A percentile compares a stretch with the other conserved stretches of the same genome.
These are phyloP conservation scores for Nothophaeocryptopus gaeumannii DNA, from an alignment of 2,329 filamentous ascomycete genomes.

Conservation along the genomic window DNA sequence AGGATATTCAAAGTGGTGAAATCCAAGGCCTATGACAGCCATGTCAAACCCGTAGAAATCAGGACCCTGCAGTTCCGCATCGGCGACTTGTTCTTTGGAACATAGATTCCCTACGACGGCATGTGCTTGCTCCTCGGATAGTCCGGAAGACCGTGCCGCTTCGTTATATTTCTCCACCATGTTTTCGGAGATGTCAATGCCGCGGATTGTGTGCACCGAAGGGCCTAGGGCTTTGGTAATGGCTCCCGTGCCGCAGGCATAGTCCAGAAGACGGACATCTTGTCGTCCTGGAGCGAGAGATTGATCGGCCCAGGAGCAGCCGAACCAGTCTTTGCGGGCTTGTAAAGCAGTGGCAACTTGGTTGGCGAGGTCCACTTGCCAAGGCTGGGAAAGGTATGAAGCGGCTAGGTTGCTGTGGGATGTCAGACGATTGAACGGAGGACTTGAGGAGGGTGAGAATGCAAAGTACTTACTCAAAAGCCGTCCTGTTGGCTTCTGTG, in stretches of 20 bases:
- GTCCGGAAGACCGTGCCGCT: slow-evolving; percentile 23
- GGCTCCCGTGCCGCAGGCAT: slow-evolving; percentile 36
- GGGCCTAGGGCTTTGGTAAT: slow-evolving; percentile 33
- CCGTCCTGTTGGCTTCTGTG: slow-evolving; percentile 35
- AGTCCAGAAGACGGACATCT: slow-evolving; percentile 33
- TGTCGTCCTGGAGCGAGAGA: not conserved
- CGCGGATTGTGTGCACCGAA: slow-evolving; percentile 31
- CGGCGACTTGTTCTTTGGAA: slow-evolving; percentile 22
- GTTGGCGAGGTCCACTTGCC: slow-evolving; percentile 30
- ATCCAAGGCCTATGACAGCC: slow-evolving; percentile 43
- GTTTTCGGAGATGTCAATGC: slow-evolving; percentile 33
- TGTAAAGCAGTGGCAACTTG: slow-evolving; percentile 32
- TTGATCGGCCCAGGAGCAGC: slow-evolving; percentile 24
- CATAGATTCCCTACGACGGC: slow-evolving; percentile 39
- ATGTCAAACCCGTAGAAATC: slow-evolving; percentile 44
- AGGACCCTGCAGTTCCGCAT: slow-evolving; percentile 23
- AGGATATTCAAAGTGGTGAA: slow-evolving; percentile 45
- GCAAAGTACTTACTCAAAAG: slow-evolving; percentile 30
- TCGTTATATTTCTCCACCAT: slow-evolving; percentile 35
- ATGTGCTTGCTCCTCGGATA: slow-evolving; percentile 25
- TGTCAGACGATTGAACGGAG: not conserved
- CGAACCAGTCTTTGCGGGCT: slow-evolving; percentile 31
- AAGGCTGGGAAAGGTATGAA: slow-evolving; percentile 33
- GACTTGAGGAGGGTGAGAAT: not conserved
- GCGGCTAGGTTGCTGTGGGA: slow-evolving; percentile 31